phyloP scores from a whole-genome alignment of 108 stramenopile species.

The Discostella stelligeroides region DNA sequence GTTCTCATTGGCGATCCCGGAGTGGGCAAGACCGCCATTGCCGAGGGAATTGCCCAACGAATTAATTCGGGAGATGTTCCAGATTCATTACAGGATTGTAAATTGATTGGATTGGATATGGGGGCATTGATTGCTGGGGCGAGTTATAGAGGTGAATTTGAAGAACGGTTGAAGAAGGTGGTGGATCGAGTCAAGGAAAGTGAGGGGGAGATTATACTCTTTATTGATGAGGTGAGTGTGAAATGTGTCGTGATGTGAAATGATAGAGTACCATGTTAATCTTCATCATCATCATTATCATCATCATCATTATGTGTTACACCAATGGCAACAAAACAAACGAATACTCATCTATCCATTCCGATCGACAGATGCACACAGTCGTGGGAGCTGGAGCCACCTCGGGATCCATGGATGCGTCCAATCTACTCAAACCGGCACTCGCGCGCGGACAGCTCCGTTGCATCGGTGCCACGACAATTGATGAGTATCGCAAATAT shows the following conservation, averaged over 20 bases:
- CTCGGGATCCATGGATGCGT: conserved; percentile 95
- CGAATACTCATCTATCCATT: no score
- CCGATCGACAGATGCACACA: conserved; percentile 97
- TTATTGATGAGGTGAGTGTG: conserved; percentile 92
- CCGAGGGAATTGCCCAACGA: conserved; percentile 92
- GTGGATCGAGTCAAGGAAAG: conserved; percentile 94
- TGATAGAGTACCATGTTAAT: no score
- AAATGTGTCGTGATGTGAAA: neutral
- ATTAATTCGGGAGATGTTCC: conserved; percentile 60
- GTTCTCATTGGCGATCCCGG: conserved; percentile 99
- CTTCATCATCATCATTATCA: no score
- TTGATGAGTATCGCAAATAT: conserved; percentile 96
- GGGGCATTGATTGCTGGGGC: conserved; percentile 98
- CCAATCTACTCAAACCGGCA: conserved; percentile 97
- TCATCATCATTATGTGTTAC: no score
- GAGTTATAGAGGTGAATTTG: conserved; percentile 98
- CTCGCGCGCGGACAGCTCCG: conserved; percentile 96
- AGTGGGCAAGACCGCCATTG: conserved; percentile 98
- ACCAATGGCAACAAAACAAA: no score
- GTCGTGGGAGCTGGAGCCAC: conserved; percentile 97
- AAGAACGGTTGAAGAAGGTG: conserved; percentile 98
- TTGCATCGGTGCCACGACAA: conserved; percentile 98
- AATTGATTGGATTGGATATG: conserved; percentile 94
- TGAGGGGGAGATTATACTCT: conserved; percentile 95
- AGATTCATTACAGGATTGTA: conserved; percentile 54